Percentiles rank a stretch among this genome's conserved stretches.
Conservation (phyloP, 345 rosid genomes). For the Draba incana region DNA sequence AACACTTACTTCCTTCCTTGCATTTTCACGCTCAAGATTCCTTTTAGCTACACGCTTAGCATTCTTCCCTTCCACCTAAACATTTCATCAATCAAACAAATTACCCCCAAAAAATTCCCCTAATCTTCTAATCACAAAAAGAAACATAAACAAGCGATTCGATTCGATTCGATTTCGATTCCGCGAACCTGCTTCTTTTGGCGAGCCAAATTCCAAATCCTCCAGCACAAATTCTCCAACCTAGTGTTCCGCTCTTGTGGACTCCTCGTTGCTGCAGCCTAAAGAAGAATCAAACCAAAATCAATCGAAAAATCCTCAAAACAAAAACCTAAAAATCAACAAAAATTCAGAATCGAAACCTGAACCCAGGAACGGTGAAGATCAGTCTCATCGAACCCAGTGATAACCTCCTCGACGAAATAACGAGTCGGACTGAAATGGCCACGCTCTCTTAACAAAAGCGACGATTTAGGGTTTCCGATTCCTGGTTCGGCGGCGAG, state of each 20-base stretch:
- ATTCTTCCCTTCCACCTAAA: conserved; percentile 74
- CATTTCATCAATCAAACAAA: neutral
- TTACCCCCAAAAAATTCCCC: neutral
- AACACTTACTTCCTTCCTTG: conserved; percentile 73
- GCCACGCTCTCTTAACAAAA: conserved; percentile 79
- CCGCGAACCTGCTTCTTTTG: conserved; percentile 70
- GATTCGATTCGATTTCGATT: too few species aligned
- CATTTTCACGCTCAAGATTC: conserved; percentile 63
- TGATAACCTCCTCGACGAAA: conserved; percentile 77
- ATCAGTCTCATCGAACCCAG: conserved; percentile 87
- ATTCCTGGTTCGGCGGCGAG: conserved; percentile 42
- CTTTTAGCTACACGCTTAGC: conserved; percentile 61
- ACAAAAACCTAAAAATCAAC: neutral
- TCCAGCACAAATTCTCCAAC: conserved; percentile 88
- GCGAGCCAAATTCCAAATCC: conserved; percentile 92
- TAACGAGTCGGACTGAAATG: conserved; percentile 78
- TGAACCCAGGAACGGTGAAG: conserved; percentile 87
- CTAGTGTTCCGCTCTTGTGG: conserved; percentile 84
- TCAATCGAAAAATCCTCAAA: neutral
- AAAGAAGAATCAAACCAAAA: neutral
- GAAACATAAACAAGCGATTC: too few species aligned
- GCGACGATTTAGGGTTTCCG: conserved; percentile 46
- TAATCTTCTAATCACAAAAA: neutral
- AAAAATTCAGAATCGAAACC: conserved; percentile 35
- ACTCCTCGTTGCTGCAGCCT: conserved; percentile 87